Percentiles rank a stretch among this genome's conserved stretches.
Conservation (phyloP, 768 basidiomycete genomes). For the Russula foetens region DNA sequence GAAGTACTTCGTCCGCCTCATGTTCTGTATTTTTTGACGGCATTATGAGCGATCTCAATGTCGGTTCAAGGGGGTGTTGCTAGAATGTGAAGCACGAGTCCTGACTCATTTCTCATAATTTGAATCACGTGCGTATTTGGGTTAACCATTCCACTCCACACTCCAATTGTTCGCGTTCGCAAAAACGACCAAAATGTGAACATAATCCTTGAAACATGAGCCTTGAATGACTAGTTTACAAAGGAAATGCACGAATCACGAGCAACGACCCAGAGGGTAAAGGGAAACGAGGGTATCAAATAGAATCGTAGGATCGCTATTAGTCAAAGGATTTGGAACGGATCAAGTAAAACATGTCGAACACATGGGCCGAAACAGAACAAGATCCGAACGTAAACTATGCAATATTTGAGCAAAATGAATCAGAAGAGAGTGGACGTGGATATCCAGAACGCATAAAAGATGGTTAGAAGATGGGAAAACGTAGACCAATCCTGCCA, state of each 20-base stretch:
- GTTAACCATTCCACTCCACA: no score
- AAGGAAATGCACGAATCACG: conserved; percentile 47
- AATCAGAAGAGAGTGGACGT: conserved; percentile 26
- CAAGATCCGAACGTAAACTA: conserved; percentile 56
- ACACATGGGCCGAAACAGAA: conserved; percentile 35
- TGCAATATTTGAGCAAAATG: conserved; percentile 22
- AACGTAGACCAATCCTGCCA: conserved; percentile 21
- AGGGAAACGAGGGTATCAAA: conserved; percentile 34
- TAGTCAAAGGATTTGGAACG: conserved; percentile 59
- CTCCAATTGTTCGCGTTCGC: no score
- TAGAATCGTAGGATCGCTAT: conserved; percentile 45
- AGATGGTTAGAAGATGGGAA: conserved; percentile 23
- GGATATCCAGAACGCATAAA: conserved; percentile 29
- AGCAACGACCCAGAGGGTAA: conserved; percentile 48
- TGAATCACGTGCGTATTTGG: no score
- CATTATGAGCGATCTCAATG: conserved; percentile 37
- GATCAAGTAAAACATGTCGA: conserved; percentile 54
- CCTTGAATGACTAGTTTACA: conserved; percentile 32
- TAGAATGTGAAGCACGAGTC: no score
- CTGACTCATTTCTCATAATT: no score
- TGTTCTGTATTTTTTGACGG: conserved; percentile 55
- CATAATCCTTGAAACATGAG: conserved; percentile 11
- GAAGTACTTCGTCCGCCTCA: conserved; percentile 79
- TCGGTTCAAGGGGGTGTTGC: no score
- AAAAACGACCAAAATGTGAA: not conserved